Base-by-base conservation (phyloP, 495 filamentous ascomycete genomes). In the Corynascus novoguineensis region DNA sequence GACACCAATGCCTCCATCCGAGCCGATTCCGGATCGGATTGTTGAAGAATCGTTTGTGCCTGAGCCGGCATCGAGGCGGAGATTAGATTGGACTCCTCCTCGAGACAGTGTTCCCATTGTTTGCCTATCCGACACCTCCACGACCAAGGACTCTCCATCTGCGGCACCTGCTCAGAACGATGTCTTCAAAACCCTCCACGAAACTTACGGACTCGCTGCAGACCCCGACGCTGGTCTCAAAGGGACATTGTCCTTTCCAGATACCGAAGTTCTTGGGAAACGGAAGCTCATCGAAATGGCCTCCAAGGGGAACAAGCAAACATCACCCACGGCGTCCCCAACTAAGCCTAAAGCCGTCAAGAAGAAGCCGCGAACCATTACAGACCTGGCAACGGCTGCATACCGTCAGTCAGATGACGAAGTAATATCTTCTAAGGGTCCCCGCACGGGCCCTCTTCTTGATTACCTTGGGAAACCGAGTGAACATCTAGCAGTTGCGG, bases 301-400 rank as follows among this genome's bases (percentile, higher is more conserved):
- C 5, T 69, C 64, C 1, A 56, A 57, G 0, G 64, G 69, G 24
- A 57, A 54, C 50, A 57, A 59, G 32, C 38, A 64, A 37, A 55
- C 64, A 21, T 50, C 64, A 1, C 53, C 60, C 21, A 55, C 67
- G 24, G 41, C 60, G 37, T 68, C 72, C 14, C 61, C 67, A 9
- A 76, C 78, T 68, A 86, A 76, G 58, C 61, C 62, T 72, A 86
- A 78, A 60, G 73, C 73, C 17, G 79, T 78, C 28, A 83, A 81
- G 60, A 95, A 87, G 72, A 92, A 89, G 66, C 71, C 85, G 0
- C 85, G 82, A 37, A 97, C 92, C 7, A 85, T 97, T 51, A 97
- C 92, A 2, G 90, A 86, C 50, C 74, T 86, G 42, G 90, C 91
- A 24, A 96, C 85, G 4, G 85, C 87, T 22, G 83, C 83, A n/a